Percentiles rank a stretch among this genome's conserved stretches.
These are phyloP conservation scores for Biscogniauxia sp. DNA, from an alignment of 2,329 filamentous ascomycete genomes.

Conservation along the genomic window DNA sequence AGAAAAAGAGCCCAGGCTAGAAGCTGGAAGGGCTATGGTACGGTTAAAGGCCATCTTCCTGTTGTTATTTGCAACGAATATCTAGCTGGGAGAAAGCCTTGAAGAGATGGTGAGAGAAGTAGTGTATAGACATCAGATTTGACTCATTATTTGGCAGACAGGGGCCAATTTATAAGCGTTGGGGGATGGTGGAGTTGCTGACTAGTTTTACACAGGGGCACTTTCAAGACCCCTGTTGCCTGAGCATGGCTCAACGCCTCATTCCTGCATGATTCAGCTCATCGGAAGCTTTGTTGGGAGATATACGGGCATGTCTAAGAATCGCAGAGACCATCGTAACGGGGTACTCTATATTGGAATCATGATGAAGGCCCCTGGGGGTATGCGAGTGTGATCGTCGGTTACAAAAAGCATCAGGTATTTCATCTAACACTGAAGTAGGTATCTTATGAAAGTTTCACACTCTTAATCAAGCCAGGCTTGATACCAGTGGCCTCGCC, in stretches of 20 bases:
- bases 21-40: neutral
- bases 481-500: constrained; percentile 97
- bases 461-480: constrained; percentile 86
- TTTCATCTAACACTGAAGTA: no score
- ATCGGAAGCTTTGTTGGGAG: neutral
- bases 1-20: constrained; percentile 4
- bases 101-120: neutral
- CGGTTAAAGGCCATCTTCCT: constrained; percentile 3
- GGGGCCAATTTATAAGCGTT: neutral
- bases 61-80: neutral
- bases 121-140: neutral
- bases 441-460: constrained; percentile 65
- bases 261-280: neutral
- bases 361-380: neutral
- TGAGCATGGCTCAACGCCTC: neutral
- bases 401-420: no score
- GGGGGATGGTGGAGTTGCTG: neutral
- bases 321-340: neutral
- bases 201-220: neutral
- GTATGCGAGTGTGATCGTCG: no score
- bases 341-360: neutral
- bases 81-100: neutral
- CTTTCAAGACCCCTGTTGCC: neutral
- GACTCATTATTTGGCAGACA: neutral
- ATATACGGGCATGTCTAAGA: neutral